Percentiles rank a stretch among this genome's conserved stretches.
phyloP scores from a whole-genome alignment of 2,329 filamentous ascomycete genomes.

The Pseudogymnoascus destructans region DNA sequence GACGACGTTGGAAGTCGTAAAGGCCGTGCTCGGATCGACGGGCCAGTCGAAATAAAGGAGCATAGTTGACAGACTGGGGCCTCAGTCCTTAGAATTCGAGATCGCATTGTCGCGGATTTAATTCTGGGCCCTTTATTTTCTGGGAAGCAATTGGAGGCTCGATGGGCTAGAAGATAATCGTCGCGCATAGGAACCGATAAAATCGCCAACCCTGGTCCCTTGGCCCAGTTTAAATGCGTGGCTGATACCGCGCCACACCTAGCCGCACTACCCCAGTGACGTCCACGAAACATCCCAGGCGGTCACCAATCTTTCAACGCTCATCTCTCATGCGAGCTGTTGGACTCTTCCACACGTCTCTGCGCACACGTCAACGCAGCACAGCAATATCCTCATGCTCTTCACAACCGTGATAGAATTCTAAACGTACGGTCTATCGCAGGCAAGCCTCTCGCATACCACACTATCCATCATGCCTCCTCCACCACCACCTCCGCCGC shows the following conservation, averaged over 20 bases:
- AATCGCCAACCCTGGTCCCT: slow-evolving; percentile 4
- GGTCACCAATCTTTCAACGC: slow-evolving; percentile 4
- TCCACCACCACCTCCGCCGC: slow-evolving; percentile 58
- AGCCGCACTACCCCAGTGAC: slow-evolving; percentile 8
- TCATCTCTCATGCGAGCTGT: slow-evolving; percentile 1
- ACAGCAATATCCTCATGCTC: not conserved
- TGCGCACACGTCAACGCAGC: not conserved
- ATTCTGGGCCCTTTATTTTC: not conserved
- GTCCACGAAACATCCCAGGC: slow-evolving; percentile 9
- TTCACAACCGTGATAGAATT: not conserved
- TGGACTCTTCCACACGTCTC: not conserved
- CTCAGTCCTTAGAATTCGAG: slow-evolving; percentile 24
- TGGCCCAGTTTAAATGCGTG: not conserved
- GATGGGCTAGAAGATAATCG: slow-evolving; percentile 1
- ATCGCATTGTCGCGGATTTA: slow-evolving; percentile 28
- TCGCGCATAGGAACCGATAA: slow-evolving; percentile 1
- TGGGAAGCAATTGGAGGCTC: not conserved
- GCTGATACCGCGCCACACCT: slow-evolving; percentile 8
- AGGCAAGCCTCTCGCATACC: slow-evolving; percentile 1
- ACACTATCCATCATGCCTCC: slow-evolving; percentile 25
- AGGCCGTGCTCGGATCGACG: slow-evolving; percentile 3
- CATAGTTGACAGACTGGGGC: slow-evolving; percentile 34
- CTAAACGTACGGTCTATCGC: not conserved
- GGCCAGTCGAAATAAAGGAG: slow-evolving; percentile 24
- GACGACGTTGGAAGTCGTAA: slow-evolving; percentile 14